Evolutionary conservation across 345 rosid species (phyloP).

Genomic region (Microcos paniculata): DNA sequence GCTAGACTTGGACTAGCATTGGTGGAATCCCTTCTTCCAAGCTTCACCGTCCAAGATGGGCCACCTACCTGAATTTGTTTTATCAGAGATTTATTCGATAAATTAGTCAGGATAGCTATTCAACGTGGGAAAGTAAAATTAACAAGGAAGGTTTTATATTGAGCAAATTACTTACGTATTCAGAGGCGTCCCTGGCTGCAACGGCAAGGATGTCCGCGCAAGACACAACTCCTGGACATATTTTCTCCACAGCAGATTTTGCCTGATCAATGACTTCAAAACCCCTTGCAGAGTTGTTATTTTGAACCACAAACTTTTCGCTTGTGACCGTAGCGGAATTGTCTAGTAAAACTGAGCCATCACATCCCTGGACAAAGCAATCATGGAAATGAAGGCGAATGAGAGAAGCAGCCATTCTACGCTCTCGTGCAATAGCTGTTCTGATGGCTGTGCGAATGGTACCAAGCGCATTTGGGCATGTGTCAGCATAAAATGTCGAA

Average conservation of each 20-base stretch:
- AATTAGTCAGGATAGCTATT: no score
- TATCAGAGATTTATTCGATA: background rate
- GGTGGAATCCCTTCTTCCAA: constrained; percentile 28
- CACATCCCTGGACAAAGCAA: constrained; percentile 41
- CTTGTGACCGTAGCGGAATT: constrained; percentile 10
- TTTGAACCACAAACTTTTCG: constrained; percentile 23
- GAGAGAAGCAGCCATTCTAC: constrained; percentile 61
- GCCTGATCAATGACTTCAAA: constrained; percentile 48
- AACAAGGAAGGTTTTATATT: background rate
- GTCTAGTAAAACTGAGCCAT: constrained; percentile 7
- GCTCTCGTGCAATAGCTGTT: constrained; percentile 29
- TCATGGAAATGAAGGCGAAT: constrained; percentile 64
- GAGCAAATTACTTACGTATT: constrained; percentile 20
- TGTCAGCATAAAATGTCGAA: constrained; percentile 40
- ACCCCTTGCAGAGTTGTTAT: constrained; percentile 31
- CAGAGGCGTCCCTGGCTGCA: constrained; percentile 55
- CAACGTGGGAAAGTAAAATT: background rate
- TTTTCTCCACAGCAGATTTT: constrained; percentile 44
- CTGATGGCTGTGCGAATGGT: constrained; percentile 39
- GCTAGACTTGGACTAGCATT: constrained; percentile 39
- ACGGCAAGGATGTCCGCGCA: constrained; percentile 64
- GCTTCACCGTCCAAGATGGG: constrained; percentile 41
- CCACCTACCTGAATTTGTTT: constrained; percentile 36
- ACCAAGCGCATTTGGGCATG: constrained; percentile 42
- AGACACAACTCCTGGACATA: constrained; percentile 61